phyloP scores from a whole-genome alignment of 345 rosid genomes.

The Camelina sativa region DNA sequence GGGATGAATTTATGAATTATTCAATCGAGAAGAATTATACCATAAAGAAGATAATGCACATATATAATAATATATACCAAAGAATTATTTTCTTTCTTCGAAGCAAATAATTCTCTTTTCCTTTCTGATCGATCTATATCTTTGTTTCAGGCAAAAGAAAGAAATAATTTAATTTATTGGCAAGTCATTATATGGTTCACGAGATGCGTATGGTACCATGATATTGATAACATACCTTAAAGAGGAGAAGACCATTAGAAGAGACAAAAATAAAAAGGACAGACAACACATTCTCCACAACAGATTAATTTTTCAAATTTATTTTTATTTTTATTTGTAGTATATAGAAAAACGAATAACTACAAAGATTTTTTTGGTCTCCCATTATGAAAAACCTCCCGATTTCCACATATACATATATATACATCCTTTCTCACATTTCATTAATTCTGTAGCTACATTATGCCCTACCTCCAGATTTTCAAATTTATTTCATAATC shows the following conservation, averaged over 20 bases:
- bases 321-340: not conserved
- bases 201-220: slow-evolving; percentile 47
- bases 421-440: slow-evolving; percentile 6
- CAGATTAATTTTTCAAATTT: not conserved
- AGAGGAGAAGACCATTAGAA: slow-evolving; percentile 40
- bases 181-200: slow-evolving; percentile 48
- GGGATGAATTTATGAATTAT: slow-evolving; percentile 14
- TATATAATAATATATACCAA: slow-evolving; percentile 29
- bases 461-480: slow-evolving; percentile 21
- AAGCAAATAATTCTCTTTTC: slow-evolving; percentile 23
- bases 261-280: slow-evolving; percentile 41
- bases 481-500: not conserved
- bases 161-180: slow-evolving; percentile 6
- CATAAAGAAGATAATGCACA: slow-evolving; percentile 7
- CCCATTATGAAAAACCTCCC: slow-evolving; percentile 43
- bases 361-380: slow-evolving; percentile 40
- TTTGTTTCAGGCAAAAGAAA: slow-evolving; percentile 9
- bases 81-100: not conserved
- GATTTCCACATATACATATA: slow-evolving; percentile 9
- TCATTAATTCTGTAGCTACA: slow-evolving; percentile 27
- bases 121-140: slow-evolving; percentile 27
- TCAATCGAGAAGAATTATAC: slow-evolving; percentile 10
- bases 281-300: slow-evolving; percentile 41
- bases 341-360: slow-evolving; percentile 12
- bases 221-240: slow-evolving; percentile 39